Evolutionary conservation across 2,329 filamentous ascomycete genomes (phyloP).

Genomic region (Pseudogymnoascus sp.): DNA sequence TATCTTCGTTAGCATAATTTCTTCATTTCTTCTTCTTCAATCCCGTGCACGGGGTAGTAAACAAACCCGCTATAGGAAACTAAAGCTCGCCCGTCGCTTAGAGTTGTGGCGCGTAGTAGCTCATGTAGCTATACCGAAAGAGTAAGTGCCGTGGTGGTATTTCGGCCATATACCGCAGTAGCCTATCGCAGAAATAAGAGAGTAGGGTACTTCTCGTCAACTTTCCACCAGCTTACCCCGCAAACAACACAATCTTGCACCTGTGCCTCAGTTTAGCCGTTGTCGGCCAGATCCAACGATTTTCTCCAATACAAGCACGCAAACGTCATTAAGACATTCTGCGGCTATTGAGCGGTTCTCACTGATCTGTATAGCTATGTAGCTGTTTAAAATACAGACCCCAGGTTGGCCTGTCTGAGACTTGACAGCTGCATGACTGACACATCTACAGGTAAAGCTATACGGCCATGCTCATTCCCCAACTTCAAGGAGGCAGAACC

Average conservation of each 20-base stretch:
- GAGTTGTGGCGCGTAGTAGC: slow-evolving; percentile 32
- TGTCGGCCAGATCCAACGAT: neutral
- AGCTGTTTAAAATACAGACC: neutral
- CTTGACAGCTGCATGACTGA: neutral
- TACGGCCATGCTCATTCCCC: neutral
- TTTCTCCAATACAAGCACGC: neutral
- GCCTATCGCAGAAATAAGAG: neutral
- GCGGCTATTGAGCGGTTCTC: too few relatives aligned
- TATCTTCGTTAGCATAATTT: neutral
- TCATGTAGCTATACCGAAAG: neutral
- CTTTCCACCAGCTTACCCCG: neutral
- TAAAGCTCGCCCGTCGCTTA: neutral
- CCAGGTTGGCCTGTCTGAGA: neutral
- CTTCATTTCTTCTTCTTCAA: neutral
- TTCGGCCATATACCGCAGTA: neutral
- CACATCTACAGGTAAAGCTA: neutral
- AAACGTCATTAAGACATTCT: neutral
- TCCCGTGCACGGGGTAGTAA: too few relatives aligned
- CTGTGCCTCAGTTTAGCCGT: neutral
- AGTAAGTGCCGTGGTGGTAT: slow-evolving; percentile 6
- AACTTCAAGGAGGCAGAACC: neutral
- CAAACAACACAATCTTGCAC: neutral
- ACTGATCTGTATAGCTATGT: neutral
- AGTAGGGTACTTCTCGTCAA: neutral
- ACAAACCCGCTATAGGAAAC: too few relatives aligned